Base-by-base conservation (phyloP, 169 alveolate species). In the Eimeria necatrix region DNA sequence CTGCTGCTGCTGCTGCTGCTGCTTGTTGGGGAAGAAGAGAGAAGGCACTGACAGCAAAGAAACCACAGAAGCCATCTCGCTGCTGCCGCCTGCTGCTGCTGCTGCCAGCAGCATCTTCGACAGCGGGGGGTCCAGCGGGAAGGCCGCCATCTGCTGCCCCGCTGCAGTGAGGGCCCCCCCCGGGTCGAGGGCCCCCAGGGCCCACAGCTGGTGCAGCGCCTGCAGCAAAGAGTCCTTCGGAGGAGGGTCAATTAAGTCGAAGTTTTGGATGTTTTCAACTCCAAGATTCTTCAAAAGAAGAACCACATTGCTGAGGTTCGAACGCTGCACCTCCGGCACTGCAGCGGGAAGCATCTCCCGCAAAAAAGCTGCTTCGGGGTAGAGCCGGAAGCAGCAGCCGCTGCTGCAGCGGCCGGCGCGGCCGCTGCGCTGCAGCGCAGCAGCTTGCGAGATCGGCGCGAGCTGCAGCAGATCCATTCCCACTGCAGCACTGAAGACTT, bases 361-460 rank as follows among this genome's bases (percentile, higher is more conserved):
- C 85, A 97, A 95, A 97, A 94, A 98, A 32, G 99, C 99, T 49
- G 99, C 97, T 97, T 99, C 99, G 2, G 99, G 99, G 96, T 99
- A 99, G 93, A 99, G 96, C 74, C 99, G 98, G 96, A 98, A 99
- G 95, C 99, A 99, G 52, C 98, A 96, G 53, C 99, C 99, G 46
- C 99, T 99, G 1, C 99, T 99, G 0, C 99, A 99, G 91, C 99
- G 98, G 4, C 99, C 99, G 0, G 99, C 99, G 95, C 99, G 98
- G n/a, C 99, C 99, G 48, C 99, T 97, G 73, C 99, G 97, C 96
- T 99, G 99, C 95, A 99, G 98, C 8, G 99, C 99, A 96, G 99
- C 99, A 12, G 99, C 99, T 93, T 99, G 99, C 1, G 99, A 98
- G 68, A 99, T 98, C 8, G 99, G 99, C 18, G 99, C 99, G 10